Conservation (phyloP, 176 grass and related monocot genomes). For the Zoysia japonica region DNA sequence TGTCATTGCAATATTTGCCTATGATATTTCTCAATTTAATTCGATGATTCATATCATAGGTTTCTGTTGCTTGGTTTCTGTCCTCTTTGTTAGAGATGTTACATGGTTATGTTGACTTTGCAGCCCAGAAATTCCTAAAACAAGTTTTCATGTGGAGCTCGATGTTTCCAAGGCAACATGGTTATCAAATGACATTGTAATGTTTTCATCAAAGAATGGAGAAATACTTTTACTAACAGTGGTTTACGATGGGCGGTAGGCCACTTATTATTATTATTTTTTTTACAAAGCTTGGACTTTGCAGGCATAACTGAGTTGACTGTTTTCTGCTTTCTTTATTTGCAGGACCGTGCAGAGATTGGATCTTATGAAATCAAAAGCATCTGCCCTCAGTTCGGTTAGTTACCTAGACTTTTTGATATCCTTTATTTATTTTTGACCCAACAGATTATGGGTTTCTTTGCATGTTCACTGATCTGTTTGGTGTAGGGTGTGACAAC, state of each 20-base stretch:
- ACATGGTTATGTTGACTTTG: constrained; percentile 27
- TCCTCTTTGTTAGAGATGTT: constrained; percentile 14
- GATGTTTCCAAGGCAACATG: constrained; percentile 90
- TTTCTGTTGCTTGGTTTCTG: constrained; percentile 24
- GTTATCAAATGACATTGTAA: constrained; percentile 78
- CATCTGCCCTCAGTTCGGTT: constrained; percentile 91
- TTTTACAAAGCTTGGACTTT: constrained; percentile 24
- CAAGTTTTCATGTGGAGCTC: constrained; percentile 82
- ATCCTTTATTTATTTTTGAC: constrained; percentile 17
- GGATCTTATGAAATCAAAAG: constrained; percentile 91
- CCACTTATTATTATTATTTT: constrained; percentile 2
- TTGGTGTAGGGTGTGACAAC: constrained; percentile 66
- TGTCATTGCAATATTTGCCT: background rate
- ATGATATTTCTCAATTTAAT: constrained; percentile 10
- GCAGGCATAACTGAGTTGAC: constrained; percentile 1
- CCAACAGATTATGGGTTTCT: background rate
- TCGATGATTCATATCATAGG: background rate
- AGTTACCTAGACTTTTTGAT: constrained; percentile 45
- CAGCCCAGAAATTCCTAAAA: constrained; percentile 83
- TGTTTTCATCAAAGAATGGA: constrained; percentile 86
- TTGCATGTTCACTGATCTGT: constrained; percentile 23
- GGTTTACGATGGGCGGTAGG: constrained; percentile 74
- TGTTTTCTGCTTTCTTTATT: constrained; percentile 24
- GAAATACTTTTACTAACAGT: constrained; percentile 82
- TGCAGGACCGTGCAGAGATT: constrained; percentile 90